phyloP scores from a whole-genome alignment of 2,329 filamentous ascomycete genomes.

The Talaromyces verruculosus region DNA sequence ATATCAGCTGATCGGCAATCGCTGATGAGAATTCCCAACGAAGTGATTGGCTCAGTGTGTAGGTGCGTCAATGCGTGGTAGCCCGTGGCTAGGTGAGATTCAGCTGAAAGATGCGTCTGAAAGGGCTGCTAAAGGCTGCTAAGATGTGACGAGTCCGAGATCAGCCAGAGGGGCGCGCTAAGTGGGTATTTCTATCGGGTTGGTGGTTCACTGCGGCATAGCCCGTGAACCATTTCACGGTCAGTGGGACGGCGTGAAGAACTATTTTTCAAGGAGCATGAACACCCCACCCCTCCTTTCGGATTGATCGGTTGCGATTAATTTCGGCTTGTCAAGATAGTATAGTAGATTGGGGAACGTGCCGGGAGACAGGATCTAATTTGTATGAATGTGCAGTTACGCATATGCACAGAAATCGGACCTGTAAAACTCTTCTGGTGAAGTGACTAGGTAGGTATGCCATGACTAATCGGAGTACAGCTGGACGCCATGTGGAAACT shows the following conservation, averaged over 20 bases:
- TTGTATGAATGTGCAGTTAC: not conserved
- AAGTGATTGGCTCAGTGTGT: not conserved
- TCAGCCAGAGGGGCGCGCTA: not conserved
- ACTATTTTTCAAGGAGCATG: not conserved
- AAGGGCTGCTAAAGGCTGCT: not conserved
- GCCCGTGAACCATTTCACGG: not conserved
- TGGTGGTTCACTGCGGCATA: not conserved
- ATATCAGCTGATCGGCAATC: not conserved
- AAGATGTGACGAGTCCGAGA: not conserved
- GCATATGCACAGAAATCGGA: not conserved
- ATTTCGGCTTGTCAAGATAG: not conserved
- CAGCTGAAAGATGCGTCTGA: not conserved
- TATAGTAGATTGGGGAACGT: not conserved
- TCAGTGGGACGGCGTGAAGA: not conserved
- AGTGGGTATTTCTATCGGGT: not conserved
- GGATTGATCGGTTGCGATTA: not conserved
- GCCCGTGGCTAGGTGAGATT: not conserved
- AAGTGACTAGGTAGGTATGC: not conserved
- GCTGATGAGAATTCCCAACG: not conserved
- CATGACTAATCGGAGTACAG: conserved; percentile 5
- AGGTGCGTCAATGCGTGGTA: not conserved
- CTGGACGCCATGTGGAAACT: not conserved
- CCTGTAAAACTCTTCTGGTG: not conserved
- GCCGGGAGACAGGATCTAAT: not conserved
- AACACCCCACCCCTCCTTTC: not conserved